Base-by-base conservation (phyloP, 2,329 filamentous ascomycete genomes). In the Ustilaginoidea virens region DNA sequence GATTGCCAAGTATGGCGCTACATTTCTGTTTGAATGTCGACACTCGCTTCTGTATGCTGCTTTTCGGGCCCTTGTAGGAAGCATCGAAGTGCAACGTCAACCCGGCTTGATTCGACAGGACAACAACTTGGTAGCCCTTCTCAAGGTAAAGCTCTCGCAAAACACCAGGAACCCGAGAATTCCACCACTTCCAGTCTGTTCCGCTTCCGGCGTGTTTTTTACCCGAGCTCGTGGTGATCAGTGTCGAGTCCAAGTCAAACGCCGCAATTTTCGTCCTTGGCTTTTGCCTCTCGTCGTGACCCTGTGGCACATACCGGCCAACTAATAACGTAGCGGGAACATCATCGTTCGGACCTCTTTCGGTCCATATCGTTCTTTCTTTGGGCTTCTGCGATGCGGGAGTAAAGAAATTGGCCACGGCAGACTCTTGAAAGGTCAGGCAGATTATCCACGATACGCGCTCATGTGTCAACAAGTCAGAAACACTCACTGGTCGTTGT, bases 101-200 rank as follows among this genome's bases (percentile, higher is more conserved):
- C 10, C 80, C 83, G 28, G 66, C 86, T 52, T 98, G 90, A 50
- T 98, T 98, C 36, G 81, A 92, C 28, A 98, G 55, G 27, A 96
- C 69, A 12, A 82, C 68, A 9, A 96, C 55, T 25, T 68, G 68
- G 51, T 80, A 92, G 17, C 74, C 82, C 39, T 90, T 69, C 8
- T 70, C 59, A 5, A 54, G 38, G 43, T 82, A 68, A 2, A 96
- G 60, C 34, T 74, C 58, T 38, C 66, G 69, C 12, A 98, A 51
- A 29, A 59, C 69, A 0, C 51, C 53, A 1, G 83, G 82, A 1
- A 96, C 80, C 12, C 56, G 63, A 10, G 55, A 42, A 48, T 92
- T 60, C 83, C 85, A 96, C 90, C 90, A 98, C 50, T 81, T 83
- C 90, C 90, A 98, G 48, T 96, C 87, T 4, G 62, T 60, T 0